A percentile compares a stretch with the other conserved stretches of the same genome.
These are phyloP conservation scores for Ulota crispa DNA, from an alignment of 225 moss, liverwort and hornwort species.

Conservation along the genomic window DNA sequence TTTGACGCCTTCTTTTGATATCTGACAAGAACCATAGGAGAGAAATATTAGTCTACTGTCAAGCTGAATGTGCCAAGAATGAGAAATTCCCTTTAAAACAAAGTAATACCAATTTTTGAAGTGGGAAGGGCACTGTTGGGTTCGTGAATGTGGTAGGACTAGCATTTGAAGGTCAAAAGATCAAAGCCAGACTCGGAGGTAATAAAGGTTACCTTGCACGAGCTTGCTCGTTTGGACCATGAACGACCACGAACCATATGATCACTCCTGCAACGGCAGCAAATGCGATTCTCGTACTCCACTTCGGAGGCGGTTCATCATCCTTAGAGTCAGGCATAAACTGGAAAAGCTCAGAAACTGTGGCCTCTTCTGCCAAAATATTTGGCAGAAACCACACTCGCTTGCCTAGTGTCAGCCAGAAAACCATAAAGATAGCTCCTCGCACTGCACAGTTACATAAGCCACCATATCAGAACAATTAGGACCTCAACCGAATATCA, in stretches of 20 bases:
- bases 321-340: slow-evolving; percentile 84
- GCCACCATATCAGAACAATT: slow-evolving; percentile 23
- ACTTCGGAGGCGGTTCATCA: slow-evolving; percentile 81
- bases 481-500: background rate
- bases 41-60: slow-evolving; percentile 2
- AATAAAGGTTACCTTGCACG: slow-evolving; percentile 63
- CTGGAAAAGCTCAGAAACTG: slow-evolving; percentile 82
- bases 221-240: slow-evolving; percentile 92
- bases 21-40: slow-evolving; percentile 37
- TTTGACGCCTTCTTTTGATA: slow-evolving; percentile 94
- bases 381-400: slow-evolving; percentile 97
- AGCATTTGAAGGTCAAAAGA: slow-evolving; percentile 1
- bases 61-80: background rate
- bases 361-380: slow-evolving; percentile 90
- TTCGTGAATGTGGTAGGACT: background rate
- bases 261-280: slow-evolving; percentile 57
- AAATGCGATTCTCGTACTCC: slow-evolving; percentile 83
- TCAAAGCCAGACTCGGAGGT: background rate
- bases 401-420: slow-evolving; percentile 87
- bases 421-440: slow-evolving; percentile 58
- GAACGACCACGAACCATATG: slow-evolving; percentile 79
- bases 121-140: background rate
- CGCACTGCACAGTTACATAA: slow-evolving; percentile 53
- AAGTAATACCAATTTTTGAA: background rate
- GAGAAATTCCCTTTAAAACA: background rate